These are phyloP conservation scores for Trichophyton simii DNA, from an alignment of 2,329 filamentous ascomycete genomes.

Conservation along the genomic window DNA sequence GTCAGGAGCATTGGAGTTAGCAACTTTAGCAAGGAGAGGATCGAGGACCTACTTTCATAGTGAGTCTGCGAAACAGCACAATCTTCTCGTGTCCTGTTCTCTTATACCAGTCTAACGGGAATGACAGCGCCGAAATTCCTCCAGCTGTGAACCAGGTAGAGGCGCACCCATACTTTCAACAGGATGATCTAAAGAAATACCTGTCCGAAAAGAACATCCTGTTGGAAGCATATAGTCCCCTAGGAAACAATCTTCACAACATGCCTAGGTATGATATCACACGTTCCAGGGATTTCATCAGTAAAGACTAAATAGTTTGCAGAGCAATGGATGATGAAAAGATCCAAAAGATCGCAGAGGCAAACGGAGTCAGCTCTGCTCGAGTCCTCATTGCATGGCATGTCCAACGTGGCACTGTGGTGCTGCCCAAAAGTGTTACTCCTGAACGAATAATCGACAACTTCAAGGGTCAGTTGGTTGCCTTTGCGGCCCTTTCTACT, in stretches of 20 bases:
- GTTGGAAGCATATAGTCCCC: conserved; percentile 39
- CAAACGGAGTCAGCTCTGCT: conserved; percentile 44
- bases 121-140: conserved; percentile 42
- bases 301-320: not conserved
- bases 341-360: conserved; percentile 48
- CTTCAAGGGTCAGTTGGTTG: conserved; percentile 20
- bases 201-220: conserved; percentile 40
- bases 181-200: conserved; percentile 41
- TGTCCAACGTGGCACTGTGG: conserved; percentile 41
- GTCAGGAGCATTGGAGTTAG: conserved; percentile 46
- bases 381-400: conserved; percentile 44
- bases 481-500: not conserved
- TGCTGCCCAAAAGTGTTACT: conserved; percentile 44
- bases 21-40: conserved; percentile 44
- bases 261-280: conserved; percentile 3
- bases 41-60: conserved; percentile 40
- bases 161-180: conserved; percentile 58
- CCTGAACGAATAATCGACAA: conserved; percentile 38
- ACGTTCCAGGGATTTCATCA: not conserved
- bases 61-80: not conserved
- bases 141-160: conserved; percentile 73
- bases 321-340: conserved; percentile 48
- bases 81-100: not conserved
- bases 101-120: conserved; percentile 23
- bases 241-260: conserved; percentile 22